These are phyloP conservation scores for Globisporangium middletonii DNA, from an alignment of 352 stramenopile genomes.

Conservation along the genomic window DNA sequence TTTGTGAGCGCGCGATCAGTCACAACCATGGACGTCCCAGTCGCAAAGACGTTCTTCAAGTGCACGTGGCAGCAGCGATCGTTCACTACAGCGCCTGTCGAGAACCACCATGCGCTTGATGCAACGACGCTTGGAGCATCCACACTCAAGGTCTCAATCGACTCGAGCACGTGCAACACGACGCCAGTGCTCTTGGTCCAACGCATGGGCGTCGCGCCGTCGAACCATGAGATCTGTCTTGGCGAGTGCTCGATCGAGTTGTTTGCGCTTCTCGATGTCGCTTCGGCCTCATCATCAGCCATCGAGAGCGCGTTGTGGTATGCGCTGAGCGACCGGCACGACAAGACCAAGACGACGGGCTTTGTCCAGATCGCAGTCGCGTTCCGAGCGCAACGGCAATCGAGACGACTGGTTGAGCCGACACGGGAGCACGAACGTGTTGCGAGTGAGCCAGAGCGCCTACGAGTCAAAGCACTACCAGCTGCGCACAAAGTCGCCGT, in stretches of 20 bases:
- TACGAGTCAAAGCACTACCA: neutral
- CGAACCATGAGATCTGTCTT: constrained; percentile 23
- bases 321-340: constrained; percentile 17
- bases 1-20: neutral
- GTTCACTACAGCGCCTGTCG: neutral
- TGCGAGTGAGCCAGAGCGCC: too few relatives aligned
- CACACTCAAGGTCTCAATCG: constrained; percentile 8
- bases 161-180: neutral
- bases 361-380: constrained; percentile 16
- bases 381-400: constrained; percentile 9
- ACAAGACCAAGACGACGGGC: constrained; percentile 11
- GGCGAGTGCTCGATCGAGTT: constrained; percentile 19
- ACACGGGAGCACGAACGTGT: neutral
- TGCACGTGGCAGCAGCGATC: constrained; percentile 6
- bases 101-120: too few relatives aligned
- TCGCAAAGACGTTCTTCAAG: constrained; percentile 5
- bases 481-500: neutral
- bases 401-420: neutral
- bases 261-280: neutral
- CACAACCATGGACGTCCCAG: neutral
- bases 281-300: neutral
- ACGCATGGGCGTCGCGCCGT: constrained; percentile 18
- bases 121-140: too few relatives aligned
- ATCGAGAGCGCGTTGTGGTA: constrained; percentile 10
- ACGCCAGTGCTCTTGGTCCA: constrained; percentile 10